phyloP scores from a whole-genome alignment of 2,329 filamentous ascomycete species.

The Lasiodiplodia sp. region DNA sequence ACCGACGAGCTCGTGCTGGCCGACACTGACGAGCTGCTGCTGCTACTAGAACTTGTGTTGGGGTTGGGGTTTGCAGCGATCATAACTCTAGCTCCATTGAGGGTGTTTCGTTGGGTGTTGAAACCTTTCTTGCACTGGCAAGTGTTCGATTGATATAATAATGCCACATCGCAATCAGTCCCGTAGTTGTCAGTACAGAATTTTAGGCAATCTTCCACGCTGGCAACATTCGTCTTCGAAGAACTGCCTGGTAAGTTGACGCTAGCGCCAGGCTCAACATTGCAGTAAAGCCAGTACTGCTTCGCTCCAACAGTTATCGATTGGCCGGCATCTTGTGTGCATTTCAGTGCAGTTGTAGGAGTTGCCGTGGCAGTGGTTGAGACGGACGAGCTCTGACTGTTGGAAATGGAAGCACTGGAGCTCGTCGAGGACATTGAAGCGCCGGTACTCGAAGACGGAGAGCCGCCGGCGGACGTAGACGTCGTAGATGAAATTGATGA shows the following conservation, averaged over 20 bases:
- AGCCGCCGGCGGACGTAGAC: too few relatives aligned
- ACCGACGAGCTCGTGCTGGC: too few relatives aligned
- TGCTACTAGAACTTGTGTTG: too few relatives aligned
- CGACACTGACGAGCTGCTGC: too few relatives aligned
- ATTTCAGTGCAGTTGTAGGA: neutral
- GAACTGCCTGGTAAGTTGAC: neutral
- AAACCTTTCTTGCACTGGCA: neutral
- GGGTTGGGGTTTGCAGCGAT: neutral
- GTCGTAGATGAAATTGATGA: too few relatives aligned
- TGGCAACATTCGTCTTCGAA: neutral
- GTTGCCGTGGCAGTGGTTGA: neutral
- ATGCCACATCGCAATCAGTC: neutral
- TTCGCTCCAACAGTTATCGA: neutral
- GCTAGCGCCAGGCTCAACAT: neutral
- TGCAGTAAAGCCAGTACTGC: neutral
- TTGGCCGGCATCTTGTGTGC: neutral
- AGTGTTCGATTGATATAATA: neutral
- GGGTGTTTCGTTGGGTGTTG: neutral
- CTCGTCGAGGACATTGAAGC: too few relatives aligned
- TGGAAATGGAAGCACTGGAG: too few relatives aligned
- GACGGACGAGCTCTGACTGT: too few relatives aligned
- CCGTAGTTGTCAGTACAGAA: neutral
- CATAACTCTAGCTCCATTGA: neutral
- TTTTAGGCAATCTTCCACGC: slow-evolving; percentile 1
- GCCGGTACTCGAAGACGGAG: too few relatives aligned